Conservation (phyloP, 768 basidiomycete species). For the Mycena rosella region DNA sequence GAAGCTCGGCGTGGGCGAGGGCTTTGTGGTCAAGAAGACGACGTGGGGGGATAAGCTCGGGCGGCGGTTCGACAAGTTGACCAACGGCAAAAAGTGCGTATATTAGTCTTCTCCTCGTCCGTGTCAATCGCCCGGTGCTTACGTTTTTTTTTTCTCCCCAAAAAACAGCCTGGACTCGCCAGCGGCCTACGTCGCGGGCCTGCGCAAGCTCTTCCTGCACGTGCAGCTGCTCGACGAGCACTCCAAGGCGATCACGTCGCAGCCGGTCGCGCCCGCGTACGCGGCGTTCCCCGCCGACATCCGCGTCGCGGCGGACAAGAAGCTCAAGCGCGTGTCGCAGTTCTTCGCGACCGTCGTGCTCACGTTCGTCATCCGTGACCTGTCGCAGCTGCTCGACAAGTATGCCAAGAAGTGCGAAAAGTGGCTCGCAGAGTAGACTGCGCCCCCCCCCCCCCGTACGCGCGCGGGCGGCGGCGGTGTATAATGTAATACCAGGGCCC, state of each 20-base stretch:
- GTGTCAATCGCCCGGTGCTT: constrained; percentile 28
- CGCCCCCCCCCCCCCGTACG: background rate
- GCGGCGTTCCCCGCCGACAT: constrained; percentile 75
- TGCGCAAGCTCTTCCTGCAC: constrained; percentile 78
- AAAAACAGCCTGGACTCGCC: constrained; percentile 85
- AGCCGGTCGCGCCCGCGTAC: constrained; percentile 80
- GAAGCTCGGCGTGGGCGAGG: constrained; percentile 91
- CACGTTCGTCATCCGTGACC: constrained; percentile 90
- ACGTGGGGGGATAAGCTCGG: constrained; percentile 83
- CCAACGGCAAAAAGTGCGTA: constrained; percentile 89
- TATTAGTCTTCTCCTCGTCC: constrained; percentile 20
- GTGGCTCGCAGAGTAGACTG: constrained; percentile 82
- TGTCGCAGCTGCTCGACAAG: constrained; percentile 90
- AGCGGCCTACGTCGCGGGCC: constrained; percentile 81
- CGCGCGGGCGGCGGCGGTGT: too few relatives aligned
- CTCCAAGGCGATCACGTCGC: constrained; percentile 75
- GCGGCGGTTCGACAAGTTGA: constrained; percentile 84
- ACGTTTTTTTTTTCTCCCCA: constrained; percentile 34
- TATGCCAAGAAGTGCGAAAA: constrained; percentile 95
- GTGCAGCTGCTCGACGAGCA: constrained; percentile 91
- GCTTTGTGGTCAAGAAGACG: constrained; percentile 86
- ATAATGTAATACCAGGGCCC: too few relatives aligned
- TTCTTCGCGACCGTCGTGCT: constrained; percentile 92
- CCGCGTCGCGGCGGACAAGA: constrained; percentile 74
- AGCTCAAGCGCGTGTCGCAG: constrained; percentile 86